Base-by-base conservation (phyloP, 2,329 filamentous ascomycete species). In the Cyphellophora europaea region DNA sequence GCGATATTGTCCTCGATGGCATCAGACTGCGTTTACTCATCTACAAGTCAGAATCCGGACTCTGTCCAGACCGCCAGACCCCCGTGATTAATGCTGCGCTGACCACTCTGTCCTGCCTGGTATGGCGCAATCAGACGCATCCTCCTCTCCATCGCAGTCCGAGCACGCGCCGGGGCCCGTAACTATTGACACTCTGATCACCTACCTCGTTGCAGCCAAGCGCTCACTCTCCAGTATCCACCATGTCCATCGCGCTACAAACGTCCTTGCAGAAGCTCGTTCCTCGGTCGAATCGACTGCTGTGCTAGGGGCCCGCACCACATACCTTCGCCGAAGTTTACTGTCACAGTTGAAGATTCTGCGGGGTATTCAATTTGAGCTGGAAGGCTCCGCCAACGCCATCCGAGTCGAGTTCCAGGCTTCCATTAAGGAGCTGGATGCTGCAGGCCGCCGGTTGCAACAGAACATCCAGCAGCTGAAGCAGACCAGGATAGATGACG, bases 181-280 rank as follows among this genome's bases (percentile, higher is more conserved):
- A 3, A 38, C 45, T 10, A 33, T 93, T 52, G 85, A 93, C 49
- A 77, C 76, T 15, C 76, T 96, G 28, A 83, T 95, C 37, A 74
- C 77, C 35, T 79, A 93, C 60, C 79, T 95, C 21, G 76, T 95
- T 27, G 79, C 82, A 18, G 83, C 89, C 6, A 95, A 95, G 56
- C 77, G 85, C 29, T 88, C 88, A 1, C 72, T 96, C 4, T 83
- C 82, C 11, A 86, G 86, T 8, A 87, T 93, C 56, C 76, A 71
- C 27, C 78, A 83, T 41, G 85, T 95, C 33, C 79, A 84, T 54
- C 82, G 84, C 40, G 88, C 87, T 45, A 88, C 91, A 53, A 82
- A 93, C 52, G 78, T 95, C 37, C 82, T 91, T 29, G 85, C 76
- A 13, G 68, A 74, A 11, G 85, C 87, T 4, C 79, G 86, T 19